Conservation (phyloP, 495 filamentous ascomycete species). For the Neurospora sp. region DNA sequence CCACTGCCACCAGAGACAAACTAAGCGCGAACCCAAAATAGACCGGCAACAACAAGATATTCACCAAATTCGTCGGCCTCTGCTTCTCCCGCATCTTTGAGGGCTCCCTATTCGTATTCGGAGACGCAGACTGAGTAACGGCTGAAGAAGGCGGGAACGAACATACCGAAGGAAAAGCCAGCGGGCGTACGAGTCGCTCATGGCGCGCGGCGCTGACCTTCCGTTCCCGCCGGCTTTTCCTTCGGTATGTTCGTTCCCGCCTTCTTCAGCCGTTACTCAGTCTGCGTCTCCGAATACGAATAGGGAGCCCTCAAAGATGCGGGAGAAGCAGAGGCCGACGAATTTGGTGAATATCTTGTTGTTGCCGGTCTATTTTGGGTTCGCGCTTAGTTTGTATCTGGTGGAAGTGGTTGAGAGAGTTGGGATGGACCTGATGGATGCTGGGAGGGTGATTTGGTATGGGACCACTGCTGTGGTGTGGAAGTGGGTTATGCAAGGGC, state of each 20-base stretch:
- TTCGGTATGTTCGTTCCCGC: neutral
- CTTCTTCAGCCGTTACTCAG: neutral
- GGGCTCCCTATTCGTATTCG: neutral
- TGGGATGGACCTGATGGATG: conserved; percentile 40
- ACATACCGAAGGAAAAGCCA: conserved; percentile 31
- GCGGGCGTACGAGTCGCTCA: conserved; percentile 55
- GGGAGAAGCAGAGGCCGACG: neutral
- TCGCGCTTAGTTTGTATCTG: neutral
- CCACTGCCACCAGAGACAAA: neutral
- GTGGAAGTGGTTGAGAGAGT: neutral
- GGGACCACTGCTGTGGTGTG: conserved; percentile 59
- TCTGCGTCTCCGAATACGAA: neutral
- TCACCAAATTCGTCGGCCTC: neutral
- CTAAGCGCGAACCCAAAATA: neutral
- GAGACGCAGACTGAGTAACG: neutral
- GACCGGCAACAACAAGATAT: neutral
- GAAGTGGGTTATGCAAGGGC: conserved; percentile 54
- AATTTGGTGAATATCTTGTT: neutral
- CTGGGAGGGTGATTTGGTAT: conserved; percentile 47
- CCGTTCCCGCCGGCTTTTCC: neutral
- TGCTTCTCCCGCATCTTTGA: neutral
- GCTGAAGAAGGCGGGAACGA: neutral
- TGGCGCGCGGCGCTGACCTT: conserved; percentile 18
- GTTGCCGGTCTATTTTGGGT: neutral
- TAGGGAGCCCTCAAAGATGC: neutral